Evolutionary conservation across 257 asterid species (phyloP), one percentile per base, ranked within the genome.

Genomic region (Datura wrightii): DNA sequence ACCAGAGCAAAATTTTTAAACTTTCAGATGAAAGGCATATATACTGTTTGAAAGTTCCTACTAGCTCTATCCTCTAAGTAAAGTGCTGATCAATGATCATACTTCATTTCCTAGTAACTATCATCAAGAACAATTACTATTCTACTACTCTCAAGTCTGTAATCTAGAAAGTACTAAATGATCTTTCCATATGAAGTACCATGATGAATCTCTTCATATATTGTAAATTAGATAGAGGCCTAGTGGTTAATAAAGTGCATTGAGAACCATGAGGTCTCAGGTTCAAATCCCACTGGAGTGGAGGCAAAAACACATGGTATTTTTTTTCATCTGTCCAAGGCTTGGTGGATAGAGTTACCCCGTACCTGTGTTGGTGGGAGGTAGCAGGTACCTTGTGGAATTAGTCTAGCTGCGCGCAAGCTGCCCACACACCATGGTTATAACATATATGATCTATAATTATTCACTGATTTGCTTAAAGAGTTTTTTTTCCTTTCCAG

Each of bases 401-500:
- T 19, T 60, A 60, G 67, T 19, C 6, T 42, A 63, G 53, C 53
- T 69, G 46, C 4, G 14, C 24, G 14, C 53, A 69, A 69, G 53
- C 31, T 39, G 79, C 48, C 6, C 14, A 7, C 34, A 16, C 52
- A 69, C 79, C 48, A 69, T 5, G 6, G 48, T 69, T 39, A 69
- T 69, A 18, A 69, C 39, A 69, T 39, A 34, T 24, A 39, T 8
- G 48, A 78, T 52, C 82, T 78, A 65, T 65, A 78, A 31, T 34
- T 78, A 78, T 31, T 52, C 82, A 78, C 63, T 78, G 82, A 78
- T 41, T 71, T 53, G 39, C 79, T 66, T n/a, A 34, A 46, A 10
- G n/a, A 54, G 58, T 41, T 24, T 44, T 37, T 66, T 56, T 58
- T 60, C 19, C 79, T 83, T 83, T 88, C 85, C 93, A 97, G 99